Evolutionary conservation across 1,284 basidiomycete genomes (phyloP).

Genomic region (Puccinia polysora): DNA sequence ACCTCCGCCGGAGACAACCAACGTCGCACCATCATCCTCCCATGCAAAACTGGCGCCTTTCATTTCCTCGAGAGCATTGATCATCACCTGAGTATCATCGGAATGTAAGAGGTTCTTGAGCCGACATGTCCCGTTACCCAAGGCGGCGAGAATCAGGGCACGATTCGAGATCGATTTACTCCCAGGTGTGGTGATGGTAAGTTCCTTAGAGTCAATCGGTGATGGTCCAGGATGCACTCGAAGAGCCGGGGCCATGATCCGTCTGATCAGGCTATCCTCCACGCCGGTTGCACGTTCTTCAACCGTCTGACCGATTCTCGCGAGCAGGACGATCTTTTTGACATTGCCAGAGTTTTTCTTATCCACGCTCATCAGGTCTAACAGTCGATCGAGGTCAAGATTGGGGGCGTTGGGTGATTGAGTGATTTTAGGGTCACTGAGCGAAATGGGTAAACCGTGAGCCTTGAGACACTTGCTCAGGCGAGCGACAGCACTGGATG

Average conservation of each 20-base stretch:
- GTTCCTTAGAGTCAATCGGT: conserved; percentile 58
- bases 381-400: conserved; percentile 73
- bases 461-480: conserved; percentile 75
- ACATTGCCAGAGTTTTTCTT: conserved; percentile 88
- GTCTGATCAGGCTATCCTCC: conserved; percentile 70
- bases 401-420: conserved; percentile 56
- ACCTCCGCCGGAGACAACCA: conserved; percentile 81
- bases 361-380: conserved; percentile 89
- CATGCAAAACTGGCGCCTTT: conserved; percentile 84
- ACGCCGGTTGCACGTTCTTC: conserved; percentile 88
- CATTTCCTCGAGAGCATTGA: conserved; percentile 81
- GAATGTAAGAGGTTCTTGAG: conserved; percentile 89
- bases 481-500: conserved; percentile 82
- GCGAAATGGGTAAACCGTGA: conserved; percentile 76
- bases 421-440: conserved; percentile 68
- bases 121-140: conserved; percentile 80
- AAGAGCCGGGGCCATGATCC: conserved; percentile 71
- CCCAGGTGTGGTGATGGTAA: conserved; percentile 86
- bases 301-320: conserved; percentile 81
- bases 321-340: conserved; percentile 91
- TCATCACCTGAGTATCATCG: conserved; percentile 99
- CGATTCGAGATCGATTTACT: conserved; percentile 97
- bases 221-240: conserved; percentile 68
- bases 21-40: conserved; percentile 88
- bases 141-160: conserved; percentile 85